Evolutionary conservation across 345 rosid genomes (phyloP).

Genomic region (Ceriops tagal): DNA sequence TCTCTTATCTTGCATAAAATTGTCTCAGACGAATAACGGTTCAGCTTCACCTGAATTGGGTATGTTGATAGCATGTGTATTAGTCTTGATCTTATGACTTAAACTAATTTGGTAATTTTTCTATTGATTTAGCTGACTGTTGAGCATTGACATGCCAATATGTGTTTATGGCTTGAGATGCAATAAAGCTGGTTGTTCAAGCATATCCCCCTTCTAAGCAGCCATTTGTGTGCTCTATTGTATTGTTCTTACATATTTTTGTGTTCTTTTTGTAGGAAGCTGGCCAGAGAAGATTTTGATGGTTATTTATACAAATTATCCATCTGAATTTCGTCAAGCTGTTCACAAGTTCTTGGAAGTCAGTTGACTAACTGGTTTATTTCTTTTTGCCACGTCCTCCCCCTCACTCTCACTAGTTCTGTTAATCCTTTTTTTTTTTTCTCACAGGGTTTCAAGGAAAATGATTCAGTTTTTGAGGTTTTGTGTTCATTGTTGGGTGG

Average conservation of each 20-base stretch:
- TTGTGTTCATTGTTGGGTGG: slow-evolving; percentile 58
- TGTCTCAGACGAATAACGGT: slow-evolving; percentile 45
- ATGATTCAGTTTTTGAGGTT: slow-evolving; percentile 46
- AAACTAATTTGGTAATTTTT: neutral
- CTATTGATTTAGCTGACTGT: neutral
- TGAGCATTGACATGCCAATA: neutral
- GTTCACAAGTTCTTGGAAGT: slow-evolving; percentile 69
- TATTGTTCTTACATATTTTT: neutral
- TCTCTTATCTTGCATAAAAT: slow-evolving; percentile 58
- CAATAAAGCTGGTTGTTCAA: neutral
- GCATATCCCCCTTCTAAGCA: neutral
- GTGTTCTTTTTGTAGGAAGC: slow-evolving; percentile 44
- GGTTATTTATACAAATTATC: slow-evolving; percentile 61
- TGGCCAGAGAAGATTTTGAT: slow-evolving; percentile 67
- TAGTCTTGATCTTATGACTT: neutral
- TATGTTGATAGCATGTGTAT: slow-evolving; percentile 17
- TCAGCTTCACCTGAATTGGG: slow-evolving; percentile 49
- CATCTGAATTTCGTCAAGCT: slow-evolving; percentile 54
- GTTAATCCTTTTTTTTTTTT: slow-evolving; percentile 7
- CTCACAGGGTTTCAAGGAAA: slow-evolving; percentile 53
- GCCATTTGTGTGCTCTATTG: neutral
- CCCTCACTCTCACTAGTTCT: neutral
- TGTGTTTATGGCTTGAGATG: too few species aligned
- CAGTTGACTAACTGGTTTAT: slow-evolving; percentile 7
- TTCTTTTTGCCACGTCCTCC: slow-evolving; percentile 6